Conservation (phyloP, 2,329 filamentous ascomycete genomes). For the Verticillium zaregamsianum region DNA sequence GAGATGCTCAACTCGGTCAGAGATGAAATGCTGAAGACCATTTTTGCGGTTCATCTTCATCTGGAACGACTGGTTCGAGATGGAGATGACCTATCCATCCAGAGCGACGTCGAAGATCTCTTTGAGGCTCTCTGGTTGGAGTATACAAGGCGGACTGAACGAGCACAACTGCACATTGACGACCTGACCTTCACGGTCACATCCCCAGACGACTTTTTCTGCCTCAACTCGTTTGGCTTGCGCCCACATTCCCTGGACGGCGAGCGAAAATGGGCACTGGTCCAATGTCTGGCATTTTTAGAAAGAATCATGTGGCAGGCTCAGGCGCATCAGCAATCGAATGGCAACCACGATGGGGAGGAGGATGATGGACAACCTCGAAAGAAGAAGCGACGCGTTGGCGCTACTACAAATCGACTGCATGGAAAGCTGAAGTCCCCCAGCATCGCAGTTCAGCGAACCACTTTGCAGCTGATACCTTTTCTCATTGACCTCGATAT, state of each 20-base stretch:
- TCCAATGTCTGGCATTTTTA: conserved; percentile 55
- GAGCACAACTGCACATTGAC: conserved; percentile 71
- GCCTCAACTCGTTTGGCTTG: conserved; percentile 47
- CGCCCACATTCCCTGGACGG: conserved; percentile 47
- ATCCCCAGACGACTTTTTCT: conserved; percentile 39
- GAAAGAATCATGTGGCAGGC: conserved; percentile 40
- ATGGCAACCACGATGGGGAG: not conserved
- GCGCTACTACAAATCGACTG: conserved; percentile 39
- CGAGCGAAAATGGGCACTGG: conserved; percentile 56
- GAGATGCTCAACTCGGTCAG: conserved; percentile 60
- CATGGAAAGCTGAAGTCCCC: conserved; percentile 42
- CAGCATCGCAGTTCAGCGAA: conserved; percentile 39
- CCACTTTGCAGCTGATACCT: conserved; percentile 53
- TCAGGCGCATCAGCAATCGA: not conserved
- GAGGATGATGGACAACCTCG: conserved; percentile 42
- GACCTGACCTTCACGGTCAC: conserved; percentile 61
- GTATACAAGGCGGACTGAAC: conserved; percentile 68
- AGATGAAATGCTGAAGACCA: conserved; percentile 71
- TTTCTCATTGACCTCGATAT: conserved; percentile 48
- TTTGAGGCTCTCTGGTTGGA: conserved; percentile 70
- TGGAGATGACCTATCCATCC: conserved; percentile 31
- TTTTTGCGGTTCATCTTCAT: conserved; percentile 63
- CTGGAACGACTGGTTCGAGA: conserved; percentile 52
- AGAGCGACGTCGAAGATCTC: conserved; percentile 57
- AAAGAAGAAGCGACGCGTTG: conserved; percentile 49